Evolutionary conservation across 129 eudicot genomes (phyloP).

Genomic region (Escallonia rubra): DNA sequence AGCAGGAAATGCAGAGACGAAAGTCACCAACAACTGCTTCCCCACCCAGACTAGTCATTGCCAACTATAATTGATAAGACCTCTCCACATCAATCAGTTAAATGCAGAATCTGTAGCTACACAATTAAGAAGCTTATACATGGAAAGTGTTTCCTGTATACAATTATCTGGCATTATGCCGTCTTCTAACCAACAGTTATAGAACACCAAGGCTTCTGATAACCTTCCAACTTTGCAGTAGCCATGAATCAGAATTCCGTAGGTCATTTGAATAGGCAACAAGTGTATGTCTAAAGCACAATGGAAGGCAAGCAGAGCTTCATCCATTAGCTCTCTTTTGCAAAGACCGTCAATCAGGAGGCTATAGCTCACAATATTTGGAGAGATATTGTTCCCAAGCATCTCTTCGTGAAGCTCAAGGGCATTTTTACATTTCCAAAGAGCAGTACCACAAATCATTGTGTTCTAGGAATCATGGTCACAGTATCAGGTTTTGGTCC

Average conservation of each 20-base stretch:
- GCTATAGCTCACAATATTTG: conserved; percentile 63
- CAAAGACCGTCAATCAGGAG: conserved; percentile 72
- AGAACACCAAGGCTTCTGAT: conserved; percentile 37
- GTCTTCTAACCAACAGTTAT: conserved; percentile 36
- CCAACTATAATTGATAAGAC: conserved; percentile 1
- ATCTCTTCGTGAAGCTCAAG: conserved; percentile 53
- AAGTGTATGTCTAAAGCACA: conserved; percentile 30
- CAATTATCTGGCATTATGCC: conserved; percentile 48
- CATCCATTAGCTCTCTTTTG: conserved; percentile 53
- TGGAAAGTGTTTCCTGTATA: conserved; percentile 24
- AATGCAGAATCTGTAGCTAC: conserved; percentile 7
- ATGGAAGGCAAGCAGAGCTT: conserved; percentile 39
- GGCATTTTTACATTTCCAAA: conserved; percentile 32
- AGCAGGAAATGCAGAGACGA: background rate
- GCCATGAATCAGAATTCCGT: conserved; percentile 57
- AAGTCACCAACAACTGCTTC: background rate
- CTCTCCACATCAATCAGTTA: background rate
- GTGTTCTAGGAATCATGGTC: conserved; percentile 77
- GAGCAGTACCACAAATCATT: conserved; percentile 59
- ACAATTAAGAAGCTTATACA: conserved; percentile 28
- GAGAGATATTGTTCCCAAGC: conserved; percentile 36
- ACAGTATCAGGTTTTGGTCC: conserved; percentile 73
- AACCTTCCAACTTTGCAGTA: conserved; percentile 52
- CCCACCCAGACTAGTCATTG: background rate
- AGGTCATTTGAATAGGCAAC: conserved; percentile 56